phyloP scores from a whole-genome alignment of 1,284 basidiomycete species.

The Singerocomus rubriflavus region DNA sequence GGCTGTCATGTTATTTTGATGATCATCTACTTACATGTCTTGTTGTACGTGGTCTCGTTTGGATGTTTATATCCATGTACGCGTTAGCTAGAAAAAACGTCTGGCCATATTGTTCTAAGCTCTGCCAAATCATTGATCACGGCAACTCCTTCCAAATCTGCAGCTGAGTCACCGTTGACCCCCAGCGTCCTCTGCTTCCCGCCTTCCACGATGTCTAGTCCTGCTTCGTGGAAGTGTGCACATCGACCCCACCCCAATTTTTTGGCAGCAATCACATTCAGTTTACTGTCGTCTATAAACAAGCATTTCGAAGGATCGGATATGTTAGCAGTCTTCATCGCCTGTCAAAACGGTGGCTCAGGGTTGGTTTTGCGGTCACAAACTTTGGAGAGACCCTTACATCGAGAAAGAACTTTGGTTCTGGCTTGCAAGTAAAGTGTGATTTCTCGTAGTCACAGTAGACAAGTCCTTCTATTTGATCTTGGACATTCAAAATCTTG shows the following conservation, averaged over 20 bases:
- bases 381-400: conserved; percentile 35
- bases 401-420: conserved; percentile 63
- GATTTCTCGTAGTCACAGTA: conserved; percentile 77
- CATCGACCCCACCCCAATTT: conserved; percentile 68
- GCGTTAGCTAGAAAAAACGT: conserved; percentile 48
- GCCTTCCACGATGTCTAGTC: conserved; percentile 60
- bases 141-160: conserved; percentile 41
- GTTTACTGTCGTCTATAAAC: conserved; percentile 72
- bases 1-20: conserved; percentile 67
- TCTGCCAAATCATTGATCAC: conserved; percentile 57
- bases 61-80: conserved; percentile 1
- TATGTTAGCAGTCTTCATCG: conserved; percentile 57
- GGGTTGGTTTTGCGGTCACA: conserved; percentile 3
- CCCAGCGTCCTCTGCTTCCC: conserved; percentile 54
- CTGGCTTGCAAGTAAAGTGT: conserved; percentile 82
- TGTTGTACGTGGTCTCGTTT: conserved; percentile 2
- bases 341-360: conserved; percentile 39
- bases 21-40: background rate
- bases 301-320: conserved; percentile 64
- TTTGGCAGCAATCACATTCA: conserved; percentile 64
- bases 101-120: conserved; percentile 65
- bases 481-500: conserved; percentile 67
- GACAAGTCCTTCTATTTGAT: conserved; percentile 76
- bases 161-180: conserved; percentile 37
- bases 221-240: conserved; percentile 70